phyloP scores from a whole-genome alignment of 148 eudicot species.

The Cornus controversa region DNA sequence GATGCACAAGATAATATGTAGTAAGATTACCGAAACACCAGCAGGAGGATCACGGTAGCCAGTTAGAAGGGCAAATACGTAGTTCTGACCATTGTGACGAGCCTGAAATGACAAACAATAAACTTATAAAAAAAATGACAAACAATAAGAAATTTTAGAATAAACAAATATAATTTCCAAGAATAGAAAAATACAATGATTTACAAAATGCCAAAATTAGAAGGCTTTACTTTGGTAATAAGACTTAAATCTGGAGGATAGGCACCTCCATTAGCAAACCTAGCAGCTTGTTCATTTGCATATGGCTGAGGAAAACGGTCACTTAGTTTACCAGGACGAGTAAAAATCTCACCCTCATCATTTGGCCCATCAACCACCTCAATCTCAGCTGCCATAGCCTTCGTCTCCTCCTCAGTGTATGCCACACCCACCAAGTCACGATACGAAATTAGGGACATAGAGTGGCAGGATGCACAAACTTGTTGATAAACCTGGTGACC shows the following conservation, averaged over 20 bases:
- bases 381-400: constrained; percentile 98
- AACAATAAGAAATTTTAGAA: background rate
- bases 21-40: constrained; percentile 70
- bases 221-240: constrained; percentile 66
- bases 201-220: background rate
- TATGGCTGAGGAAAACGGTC: constrained; percentile 92
- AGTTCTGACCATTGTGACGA: constrained; percentile 96
- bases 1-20: background rate
- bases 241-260: constrained; percentile 99
- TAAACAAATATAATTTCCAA: background rate
- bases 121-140: no score
- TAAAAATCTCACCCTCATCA: constrained; percentile 98
- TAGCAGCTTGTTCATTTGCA: constrained; percentile 89
- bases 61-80: constrained; percentile 83
- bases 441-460: constrained; percentile 80
- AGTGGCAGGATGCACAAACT: constrained; percentile 94
- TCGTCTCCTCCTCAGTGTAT: constrained; percentile 90
- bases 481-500: constrained; percentile 93
- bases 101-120: constrained; percentile 51
- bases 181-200: background rate
- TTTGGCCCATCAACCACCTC: constrained; percentile 97
- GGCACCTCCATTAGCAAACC: constrained; percentile 99
- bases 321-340: constrained; percentile 95
- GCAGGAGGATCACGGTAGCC: constrained; percentile 99
- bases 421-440: constrained; percentile 99